Evolutionary conservation across 768 basidiomycete species (phyloP).

Genomic region (Trametopsis cervina): DNA sequence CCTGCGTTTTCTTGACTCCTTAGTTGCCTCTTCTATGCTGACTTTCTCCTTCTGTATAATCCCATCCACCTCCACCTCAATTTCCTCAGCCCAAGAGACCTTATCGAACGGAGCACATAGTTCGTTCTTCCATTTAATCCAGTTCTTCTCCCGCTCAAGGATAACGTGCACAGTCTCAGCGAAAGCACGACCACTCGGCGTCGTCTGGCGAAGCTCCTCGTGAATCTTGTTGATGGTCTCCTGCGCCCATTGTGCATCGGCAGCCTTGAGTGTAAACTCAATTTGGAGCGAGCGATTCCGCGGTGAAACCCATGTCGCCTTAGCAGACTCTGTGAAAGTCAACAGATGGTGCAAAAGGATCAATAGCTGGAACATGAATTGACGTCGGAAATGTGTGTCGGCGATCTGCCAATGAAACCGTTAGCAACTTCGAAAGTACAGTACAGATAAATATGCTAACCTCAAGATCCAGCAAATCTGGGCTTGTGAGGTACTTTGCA

Average conservation of each 20-base stretch:
- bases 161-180: conserved; percentile 67
- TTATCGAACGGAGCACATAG: conserved; percentile 75
- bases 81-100: conserved; percentile 48
- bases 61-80: conserved; percentile 29
- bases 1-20: conserved; percentile 42
- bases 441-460: conserved; percentile 31
- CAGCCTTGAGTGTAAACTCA: conserved; percentile 67
- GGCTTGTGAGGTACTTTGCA: conserved; percentile 87
- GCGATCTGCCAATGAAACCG: conserved; percentile 53
- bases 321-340: conserved; percentile 63
- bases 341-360: conserved; percentile 73
- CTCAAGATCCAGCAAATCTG: conserved; percentile 83
- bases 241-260: conserved; percentile 71
- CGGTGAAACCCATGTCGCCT: conserved; percentile 49
- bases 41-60: conserved; percentile 31
- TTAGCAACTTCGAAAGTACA: conserved; percentile 5
- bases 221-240: conserved; percentile 53
- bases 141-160: conserved; percentile 80
- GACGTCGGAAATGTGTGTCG: conserved; percentile 88
- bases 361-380: conserved; percentile 80
- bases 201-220: conserved; percentile 60
- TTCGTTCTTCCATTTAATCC: conserved; percentile 88
- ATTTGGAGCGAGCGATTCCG: conserved; percentile 79
- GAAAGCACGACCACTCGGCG: conserved; percentile 72
- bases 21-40: conserved; percentile 59